Base-by-base conservation (phyloP, 2,329 filamentous ascomycete species). In the Verticillium dahliae region DNA sequence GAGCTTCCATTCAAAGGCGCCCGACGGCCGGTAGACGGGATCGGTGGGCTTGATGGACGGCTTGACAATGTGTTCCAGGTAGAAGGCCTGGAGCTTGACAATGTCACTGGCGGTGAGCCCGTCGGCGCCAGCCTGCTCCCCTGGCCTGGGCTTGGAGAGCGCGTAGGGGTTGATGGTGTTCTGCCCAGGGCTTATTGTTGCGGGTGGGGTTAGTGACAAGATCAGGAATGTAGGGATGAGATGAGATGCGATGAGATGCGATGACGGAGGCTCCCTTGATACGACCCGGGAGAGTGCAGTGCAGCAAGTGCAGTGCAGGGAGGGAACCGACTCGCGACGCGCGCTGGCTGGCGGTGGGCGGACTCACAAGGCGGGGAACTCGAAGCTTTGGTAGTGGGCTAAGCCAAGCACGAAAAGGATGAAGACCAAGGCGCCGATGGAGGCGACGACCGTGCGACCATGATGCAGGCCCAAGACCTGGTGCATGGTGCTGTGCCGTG, bases 1-100 rank as follows among this genome's bases (percentile, higher is more conserved):
- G 7, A 76, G 69, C 9, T 70, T 65, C 66, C 67, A 72, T 27
- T 73, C 68, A 50, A 74, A 72, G 37, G 72, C 74, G 31, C 74
- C 72, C 7, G 63, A 72, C 1, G 70, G 70, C 7, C 65, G 60
- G 65, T 74, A 77, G 14, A 39, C 63, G 7, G 61, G 57, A 0
- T 67, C 57, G 52, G 69, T 63, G 38, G 72, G 70, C 45, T 66
- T 62, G 61, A 73, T 62, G 2, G 65, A 67, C 3, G 72, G 69
- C 45, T 69, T 71, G 63, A 70, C 69, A 18, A 77, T 65, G 33
- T 71, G 63, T 50, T 75, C 64, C 54, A 76, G 62, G 63, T 71
- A 77, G 59, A 71, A 68, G 4, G 71, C 60, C 45, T 70, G 71
- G 13, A 75, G 65, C 37, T 70, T 65, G 35, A 66, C 66, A 2